phyloP scores from a whole-genome alignment of 371 early-diverging fungal genomes.

The Haplosporangium sp. region DNA sequence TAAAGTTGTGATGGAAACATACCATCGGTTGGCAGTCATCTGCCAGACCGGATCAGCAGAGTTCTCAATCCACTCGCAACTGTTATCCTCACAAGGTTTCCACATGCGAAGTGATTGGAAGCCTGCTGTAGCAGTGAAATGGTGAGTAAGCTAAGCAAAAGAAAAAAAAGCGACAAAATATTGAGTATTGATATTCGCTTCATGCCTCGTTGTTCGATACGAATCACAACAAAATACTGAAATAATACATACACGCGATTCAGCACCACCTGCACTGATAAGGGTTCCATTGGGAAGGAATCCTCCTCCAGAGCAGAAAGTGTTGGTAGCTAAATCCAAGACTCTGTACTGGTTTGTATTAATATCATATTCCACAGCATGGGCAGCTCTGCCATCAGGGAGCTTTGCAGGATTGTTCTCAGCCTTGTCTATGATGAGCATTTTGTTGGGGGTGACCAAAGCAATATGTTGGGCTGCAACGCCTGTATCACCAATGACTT shows the following conservation, averaged over 20 bases:
- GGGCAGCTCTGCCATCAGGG: conserved; percentile 34
- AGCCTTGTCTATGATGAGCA: conserved; percentile 55
- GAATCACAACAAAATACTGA: not conserved
- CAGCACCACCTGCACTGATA: conserved; percentile 71
- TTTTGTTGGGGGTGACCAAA: conserved; percentile 44
- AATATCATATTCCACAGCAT: conserved; percentile 62
- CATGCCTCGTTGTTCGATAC: not conserved
- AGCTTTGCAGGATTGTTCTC: conserved; percentile 52
- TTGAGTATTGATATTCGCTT: no score
- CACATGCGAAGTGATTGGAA: conserved; percentile 65
- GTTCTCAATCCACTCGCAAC: conserved; percentile 60
- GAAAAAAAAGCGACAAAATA: not conserved
- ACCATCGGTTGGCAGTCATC: conserved; percentile 65
- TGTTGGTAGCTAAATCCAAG: conserved; percentile 66
- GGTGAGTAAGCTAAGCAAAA: conserved; percentile 14
- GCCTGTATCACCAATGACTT: conserved; percentile 34
- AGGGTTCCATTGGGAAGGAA: conserved; percentile 69
- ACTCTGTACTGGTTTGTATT: conserved; percentile 60
- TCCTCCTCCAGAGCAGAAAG: conserved; percentile 74
- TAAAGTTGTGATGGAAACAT: conserved; percentile 68
- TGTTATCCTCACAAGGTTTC: conserved; percentile 62
- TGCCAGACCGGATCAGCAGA: conserved; percentile 41
- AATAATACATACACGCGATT: conserved; percentile 33
- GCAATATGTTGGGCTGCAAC: conserved; percentile 55
- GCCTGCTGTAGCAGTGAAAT: conserved; percentile 21